Conservation (phyloP, 805 yeast species). For the Ogataea haglerorum region DNA sequence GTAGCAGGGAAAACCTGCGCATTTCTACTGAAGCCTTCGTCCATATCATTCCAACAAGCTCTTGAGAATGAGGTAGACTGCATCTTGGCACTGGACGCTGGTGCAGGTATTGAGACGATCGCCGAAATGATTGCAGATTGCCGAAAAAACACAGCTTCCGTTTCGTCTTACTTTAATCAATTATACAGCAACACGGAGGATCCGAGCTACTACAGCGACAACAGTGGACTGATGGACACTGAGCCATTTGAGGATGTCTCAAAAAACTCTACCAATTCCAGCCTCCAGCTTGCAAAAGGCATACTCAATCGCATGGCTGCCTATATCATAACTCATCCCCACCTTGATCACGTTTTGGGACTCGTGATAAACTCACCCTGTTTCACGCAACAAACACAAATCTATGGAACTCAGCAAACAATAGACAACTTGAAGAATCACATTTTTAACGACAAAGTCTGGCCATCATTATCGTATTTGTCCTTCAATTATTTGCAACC, state of each 20-base stretch:
- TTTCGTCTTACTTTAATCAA: constrained; percentile 13
- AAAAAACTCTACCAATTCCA: constrained; percentile 3
- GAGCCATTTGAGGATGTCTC: constrained; percentile 11
- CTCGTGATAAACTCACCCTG: constrained; percentile 70
- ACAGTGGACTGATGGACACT: not conserved
- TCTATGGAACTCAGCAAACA: constrained; percentile 56
- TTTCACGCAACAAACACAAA: constrained; percentile 35
- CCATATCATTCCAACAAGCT: constrained; percentile 39
- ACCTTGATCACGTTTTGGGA: constrained; percentile 74
- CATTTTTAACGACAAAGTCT: constrained; percentile 68
- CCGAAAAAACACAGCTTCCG: not conserved
- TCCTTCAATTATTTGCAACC: constrained; percentile 12
- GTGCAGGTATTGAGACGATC: constrained; percentile 62
- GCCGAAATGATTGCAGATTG: constrained; percentile 33
- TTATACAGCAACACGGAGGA: constrained; percentile 18
- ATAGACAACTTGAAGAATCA: constrained; percentile 48
- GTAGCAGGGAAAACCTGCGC: constrained; percentile 67
- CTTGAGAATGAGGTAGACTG: constrained; percentile 29
- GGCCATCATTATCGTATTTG: constrained; percentile 66
- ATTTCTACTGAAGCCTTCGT: constrained; percentile 57
- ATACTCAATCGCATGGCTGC: constrained; percentile 38
- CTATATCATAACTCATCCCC: constrained; percentile 74
- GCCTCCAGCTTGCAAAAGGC: constrained; percentile 11
- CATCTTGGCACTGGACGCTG: constrained; percentile 72
- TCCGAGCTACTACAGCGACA: constrained; percentile 10